Evolutionary conservation across 139 green algal species (phyloP).

Genomic region (Chlorokybus atmophyticus): DNA sequence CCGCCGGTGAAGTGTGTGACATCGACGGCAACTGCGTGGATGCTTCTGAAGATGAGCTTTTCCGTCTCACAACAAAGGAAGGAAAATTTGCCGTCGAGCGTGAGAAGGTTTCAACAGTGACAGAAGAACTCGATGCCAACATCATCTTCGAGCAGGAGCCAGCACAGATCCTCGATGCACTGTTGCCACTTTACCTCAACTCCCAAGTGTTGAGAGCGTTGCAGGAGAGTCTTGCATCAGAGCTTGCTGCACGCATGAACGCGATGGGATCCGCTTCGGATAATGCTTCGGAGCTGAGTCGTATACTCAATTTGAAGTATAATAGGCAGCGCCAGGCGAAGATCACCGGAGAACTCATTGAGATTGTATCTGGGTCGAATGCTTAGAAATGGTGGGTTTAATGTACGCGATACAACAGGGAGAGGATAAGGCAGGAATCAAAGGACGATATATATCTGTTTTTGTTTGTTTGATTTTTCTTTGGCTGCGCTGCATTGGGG

Average conservation of each 20-base stretch:
- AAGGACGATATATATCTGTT: too few species aligned
- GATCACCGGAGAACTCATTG: constrained; percentile 85
- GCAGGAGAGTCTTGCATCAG: constrained; percentile 79
- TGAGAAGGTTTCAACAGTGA: constrained; percentile 51
- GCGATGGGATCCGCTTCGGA: constrained; percentile 93
- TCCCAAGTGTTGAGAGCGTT: constrained; percentile 62
- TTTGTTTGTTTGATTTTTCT: too few species aligned
- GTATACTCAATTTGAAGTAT: constrained; percentile 72
- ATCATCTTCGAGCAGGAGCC: constrained; percentile 99
- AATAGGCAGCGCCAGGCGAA: constrained; percentile 85
- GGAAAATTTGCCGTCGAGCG: constrained; percentile 76
- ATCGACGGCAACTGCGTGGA: constrained; percentile 93
- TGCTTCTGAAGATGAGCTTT: constrained; percentile 90
- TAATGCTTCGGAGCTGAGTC: constrained; percentile 89
- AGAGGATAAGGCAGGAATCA: too few species aligned
- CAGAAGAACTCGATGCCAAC: constrained; percentile 55
- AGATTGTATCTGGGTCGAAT: too few species aligned
- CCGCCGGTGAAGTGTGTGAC: constrained; percentile 82
- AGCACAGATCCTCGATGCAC: constrained; percentile 91
- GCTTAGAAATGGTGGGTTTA: too few species aligned
- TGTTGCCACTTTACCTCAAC: constrained; percentile 99
- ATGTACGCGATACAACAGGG: too few species aligned
- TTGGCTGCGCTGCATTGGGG: too few species aligned
- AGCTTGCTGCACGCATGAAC: constrained; percentile 98
- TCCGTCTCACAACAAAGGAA: constrained; percentile 80